phyloP scores from a whole-genome alignment of 1,139 yeast species.

The Protomyces inundatus region DNA sequence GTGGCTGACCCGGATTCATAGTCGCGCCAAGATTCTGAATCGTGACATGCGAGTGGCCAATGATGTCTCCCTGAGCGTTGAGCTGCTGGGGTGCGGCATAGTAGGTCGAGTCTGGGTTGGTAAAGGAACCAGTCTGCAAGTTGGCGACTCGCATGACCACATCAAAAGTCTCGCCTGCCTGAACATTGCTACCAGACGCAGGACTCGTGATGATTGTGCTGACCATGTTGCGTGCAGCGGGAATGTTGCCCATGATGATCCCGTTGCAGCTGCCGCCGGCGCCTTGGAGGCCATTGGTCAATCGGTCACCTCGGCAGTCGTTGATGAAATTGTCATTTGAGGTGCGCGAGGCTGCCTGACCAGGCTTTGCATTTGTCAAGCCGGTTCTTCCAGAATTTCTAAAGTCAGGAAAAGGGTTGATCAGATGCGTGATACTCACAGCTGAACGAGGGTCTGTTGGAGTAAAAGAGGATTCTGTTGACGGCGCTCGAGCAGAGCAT shows the following conservation, averaged over 20 bases:
- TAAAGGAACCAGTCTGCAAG: neutral
- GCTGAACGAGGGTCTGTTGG: neutral
- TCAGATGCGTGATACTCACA: neutral
- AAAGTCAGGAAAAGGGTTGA: neutral
- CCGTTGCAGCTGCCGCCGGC: neutral
- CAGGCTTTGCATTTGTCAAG: neutral
- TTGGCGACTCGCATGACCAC: neutral
- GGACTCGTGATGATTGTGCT: slow-evolving; percentile 1
- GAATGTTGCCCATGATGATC: slow-evolving; percentile 1
- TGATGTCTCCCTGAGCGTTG: neutral
- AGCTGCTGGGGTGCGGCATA: slow-evolving; percentile 5
- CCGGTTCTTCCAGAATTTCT: neutral
- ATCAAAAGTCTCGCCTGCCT: neutral
- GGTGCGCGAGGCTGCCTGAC: slow-evolving; percentile 1
- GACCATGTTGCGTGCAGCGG: neutral
- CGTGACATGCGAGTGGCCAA: slow-evolving; percentile 26
- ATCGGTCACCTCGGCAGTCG: neutral
- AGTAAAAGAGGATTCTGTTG: neutral
- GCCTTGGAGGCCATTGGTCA: slow-evolving; percentile 3
- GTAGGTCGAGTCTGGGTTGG: slow-evolving; percentile 1
- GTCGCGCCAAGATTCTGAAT: neutral
- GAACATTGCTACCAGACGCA: neutral
- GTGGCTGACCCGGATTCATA: neutral
- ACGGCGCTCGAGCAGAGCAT: neutral
- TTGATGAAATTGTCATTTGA: neutral